A percentile compares a stretch with the other conserved stretches of the same genome.
Conservation (phyloP, 1,284 basidiomycete species). For the Cryptococcus sp. region DNA sequence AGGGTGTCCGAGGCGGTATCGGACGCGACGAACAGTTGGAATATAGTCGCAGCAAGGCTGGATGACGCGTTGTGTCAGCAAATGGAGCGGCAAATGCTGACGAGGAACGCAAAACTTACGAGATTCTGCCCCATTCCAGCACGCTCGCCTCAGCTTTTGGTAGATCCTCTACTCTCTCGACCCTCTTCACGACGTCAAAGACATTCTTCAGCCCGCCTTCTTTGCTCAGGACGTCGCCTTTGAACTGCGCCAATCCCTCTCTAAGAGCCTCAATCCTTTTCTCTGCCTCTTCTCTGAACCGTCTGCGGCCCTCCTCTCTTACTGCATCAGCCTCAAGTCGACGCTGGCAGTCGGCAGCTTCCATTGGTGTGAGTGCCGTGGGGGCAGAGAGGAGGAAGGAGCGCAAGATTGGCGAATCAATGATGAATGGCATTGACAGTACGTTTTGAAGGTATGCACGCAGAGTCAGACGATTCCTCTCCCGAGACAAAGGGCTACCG, state of each 20-base stretch:
- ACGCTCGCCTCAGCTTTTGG: slow-evolving; percentile 86
- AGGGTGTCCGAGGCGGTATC: slow-evolving; percentile 91
- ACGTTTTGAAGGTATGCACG: slow-evolving; percentile 86
- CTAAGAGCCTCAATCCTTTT: slow-evolving; percentile 83
- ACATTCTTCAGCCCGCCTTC: slow-evolving; percentile 84
- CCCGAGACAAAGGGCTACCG: slow-evolving; percentile 66
- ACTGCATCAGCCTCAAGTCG: slow-evolving; percentile 89
- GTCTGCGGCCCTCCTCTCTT: slow-evolving; percentile 80
- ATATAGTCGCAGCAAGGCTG: slow-evolving; percentile 90
- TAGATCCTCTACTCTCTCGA: slow-evolving; percentile 73
- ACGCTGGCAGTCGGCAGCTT: slow-evolving; percentile 73
- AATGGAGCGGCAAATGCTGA: not conserved
- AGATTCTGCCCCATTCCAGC: slow-evolving; percentile 94
- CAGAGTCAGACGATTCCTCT: slow-evolving; percentile 94
- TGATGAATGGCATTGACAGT: slow-evolving; percentile 70
- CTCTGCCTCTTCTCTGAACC: slow-evolving; percentile 85
- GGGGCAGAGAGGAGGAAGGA: slow-evolving; percentile 84
- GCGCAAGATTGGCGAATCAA: slow-evolving; percentile 79
- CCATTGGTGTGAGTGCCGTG: slow-evolving; percentile 69
- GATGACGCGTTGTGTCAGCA: not conserved
- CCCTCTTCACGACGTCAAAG: slow-evolving; percentile 84
- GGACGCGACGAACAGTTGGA: slow-evolving; percentile 89
- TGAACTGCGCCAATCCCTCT: slow-evolving; percentile 79
- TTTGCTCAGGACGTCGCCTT: slow-evolving; percentile 85
- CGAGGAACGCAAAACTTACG: slow-evolving; percentile 58